phyloP scores from a whole-genome alignment of 768 basidiomycete species.

The Collybia mongolica region DNA sequence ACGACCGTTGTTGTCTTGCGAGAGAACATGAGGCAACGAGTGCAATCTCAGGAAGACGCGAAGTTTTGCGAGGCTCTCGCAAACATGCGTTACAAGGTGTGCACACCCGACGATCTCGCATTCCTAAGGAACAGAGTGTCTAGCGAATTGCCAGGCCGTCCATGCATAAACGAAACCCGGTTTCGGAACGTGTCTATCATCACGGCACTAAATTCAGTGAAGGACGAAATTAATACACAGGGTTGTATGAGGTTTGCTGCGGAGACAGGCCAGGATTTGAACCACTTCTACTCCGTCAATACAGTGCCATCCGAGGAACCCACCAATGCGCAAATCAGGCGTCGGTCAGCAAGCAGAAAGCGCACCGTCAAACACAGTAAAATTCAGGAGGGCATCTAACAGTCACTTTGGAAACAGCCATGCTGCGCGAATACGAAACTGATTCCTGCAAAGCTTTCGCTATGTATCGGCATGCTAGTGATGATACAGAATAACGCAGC shows the following conservation, averaged over 20 bases:
- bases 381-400: too few species aligned
- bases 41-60: conserved; percentile 16
- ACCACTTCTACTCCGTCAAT: conserved; percentile 26
- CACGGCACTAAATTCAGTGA: conserved; percentile 26
- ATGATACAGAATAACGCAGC: conserved; percentile 19
- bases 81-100: conserved; percentile 40
- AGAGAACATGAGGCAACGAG: conserved; percentile 32
- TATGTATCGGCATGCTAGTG: conserved; percentile 21
- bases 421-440: neutral
- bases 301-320: too few species aligned
- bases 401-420: conserved; percentile 2
- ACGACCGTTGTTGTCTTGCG: conserved; percentile 22
- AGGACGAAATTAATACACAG: conserved; percentile 29
- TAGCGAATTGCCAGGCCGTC: conserved; percentile 3
- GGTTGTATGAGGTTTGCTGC: conserved; percentile 25
- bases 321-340: too few species aligned
- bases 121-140: conserved; percentile 28
- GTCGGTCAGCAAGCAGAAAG: neutral
- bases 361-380: neutral
- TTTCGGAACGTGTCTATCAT: conserved; percentile 33
- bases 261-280: conserved; percentile 19
- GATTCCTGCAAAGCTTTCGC: conserved; percentile 16
- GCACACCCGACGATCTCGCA: conserved; percentile 32
- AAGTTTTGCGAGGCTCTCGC: conserved; percentile 26
- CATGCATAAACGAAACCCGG: neutral